Base-by-base conservation (phyloP, 768 basidiomycete genomes). In the Tricholoma terreum region DNA sequence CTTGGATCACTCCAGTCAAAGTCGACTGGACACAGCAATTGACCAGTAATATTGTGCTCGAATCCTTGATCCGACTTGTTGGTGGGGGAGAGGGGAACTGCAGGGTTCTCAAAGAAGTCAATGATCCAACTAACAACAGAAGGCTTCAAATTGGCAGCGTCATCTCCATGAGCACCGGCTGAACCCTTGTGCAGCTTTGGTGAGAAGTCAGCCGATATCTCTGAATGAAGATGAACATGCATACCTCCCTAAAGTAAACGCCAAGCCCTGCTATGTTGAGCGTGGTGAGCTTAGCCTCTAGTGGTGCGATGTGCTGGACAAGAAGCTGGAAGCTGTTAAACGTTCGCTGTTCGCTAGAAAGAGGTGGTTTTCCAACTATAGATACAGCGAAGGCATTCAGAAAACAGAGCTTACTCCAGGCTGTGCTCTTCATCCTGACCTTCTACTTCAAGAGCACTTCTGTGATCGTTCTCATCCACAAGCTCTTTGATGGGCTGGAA, bases 1-100 rank as follows among this genome's bases (percentile, higher is more conserved):
- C n/a, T n/a, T n/a, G n/a, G n/a, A n/a, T n/a, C n/a, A n/a, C n/a
- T n/a, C n/a, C n/a, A n/a, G n/a, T n/a, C n/a, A n/a, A n/a, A n/a
- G n/a, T n/a, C n/a, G 36, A 55, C 48, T 2, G 65, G 59, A 52
- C 63, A 64, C 5, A 64, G 58, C 22, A 62, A 53, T 21, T 21
- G 15, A 10, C 63, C 65, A 27, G 48, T 58, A 3, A 57, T 38
- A 14, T 63, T 52, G 43, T 65, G 58, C n/a, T 60, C 51, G n/a
- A 67, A 40, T 12, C 65, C 65, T 36, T 62, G 59, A 19, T 50
- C 48, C 21, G 40, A 22, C 54, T 55, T 17, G 33, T 6, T 17
- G 58, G 34, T 17, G 51, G 31, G 15, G 27, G 22, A 31, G 54
- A 56, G 17, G 27, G 52, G 52, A 5, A 33, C 31, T 12, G 0